Evolutionary conservation across 2,329 filamentous ascomycete species (phyloP), one percentile per base, ranked within the genome.

Genomic region (Arthrobotrys megalospora): DNA sequence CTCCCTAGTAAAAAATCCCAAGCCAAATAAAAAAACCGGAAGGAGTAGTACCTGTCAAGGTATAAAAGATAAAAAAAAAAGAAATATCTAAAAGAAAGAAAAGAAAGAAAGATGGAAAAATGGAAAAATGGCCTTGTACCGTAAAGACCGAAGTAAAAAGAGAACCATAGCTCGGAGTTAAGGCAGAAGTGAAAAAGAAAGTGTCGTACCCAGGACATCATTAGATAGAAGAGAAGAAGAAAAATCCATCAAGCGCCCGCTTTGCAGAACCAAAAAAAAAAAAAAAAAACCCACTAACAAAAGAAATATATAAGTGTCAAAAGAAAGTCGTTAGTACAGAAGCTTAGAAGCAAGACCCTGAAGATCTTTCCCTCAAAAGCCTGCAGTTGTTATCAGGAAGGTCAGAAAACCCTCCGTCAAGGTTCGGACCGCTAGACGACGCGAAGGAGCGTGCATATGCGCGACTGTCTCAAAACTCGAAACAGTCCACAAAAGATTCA

Each of bases 251-350:
- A 71, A 64, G 58, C 55, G 55, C 68, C 68, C 58, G 68, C 58
- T 71, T 70, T 58, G 45, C 2, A 14, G 36, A 62, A 28, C 24
- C 6, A 52, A n/a, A 62, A 36, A 38, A 34, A 34, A 43, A 58
- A 48, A 34, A 36, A n/a, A 16, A 52, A 45, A 68, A 47, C 36
- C n/a, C 67, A 71, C 66, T 53, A 64, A 71, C 68, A 71, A 71
- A 71, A 38, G 68, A 71, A 71, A 64, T 71, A 55, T 62, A 53
- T 53, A 52, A 38, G 16, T 16, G 2, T 8, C 19, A 58, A 53
- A 58, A 32, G 34, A 58, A 38, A 58, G 32, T 58, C 52, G 52
- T 58, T 19, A 38, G 14, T 55, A 34, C 10, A 11, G 36, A 53
- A 53, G 50, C 14, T 52, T 52, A 52, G 28, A 52, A 11, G n/a